Conservation (phyloP, 2,329 filamentous ascomycete species). For the Microdochium nivale region DNA sequence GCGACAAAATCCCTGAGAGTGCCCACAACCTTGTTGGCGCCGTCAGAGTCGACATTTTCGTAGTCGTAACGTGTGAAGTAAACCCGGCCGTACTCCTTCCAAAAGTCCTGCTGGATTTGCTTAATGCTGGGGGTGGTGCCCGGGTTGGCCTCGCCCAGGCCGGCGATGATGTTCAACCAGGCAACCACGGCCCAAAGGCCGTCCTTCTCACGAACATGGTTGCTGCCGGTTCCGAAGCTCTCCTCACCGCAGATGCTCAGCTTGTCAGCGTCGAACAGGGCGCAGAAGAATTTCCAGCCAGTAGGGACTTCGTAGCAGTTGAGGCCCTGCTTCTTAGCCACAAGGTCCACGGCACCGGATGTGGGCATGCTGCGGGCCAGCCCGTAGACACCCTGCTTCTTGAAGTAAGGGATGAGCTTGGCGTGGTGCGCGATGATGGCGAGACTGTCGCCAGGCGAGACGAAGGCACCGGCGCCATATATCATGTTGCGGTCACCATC, state of each 20-base stretch:
- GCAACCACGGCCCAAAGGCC: slow-evolving; percentile 95
- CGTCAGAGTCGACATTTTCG: slow-evolving; percentile 86
- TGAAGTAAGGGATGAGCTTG: slow-evolving; percentile 95
- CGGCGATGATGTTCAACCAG: slow-evolving; percentile 98
- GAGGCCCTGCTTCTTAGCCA: slow-evolving; percentile 88
- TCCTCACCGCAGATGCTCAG: slow-evolving; percentile 98
- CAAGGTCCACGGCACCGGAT: slow-evolving; percentile 87
- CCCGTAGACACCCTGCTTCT: slow-evolving; percentile 92
- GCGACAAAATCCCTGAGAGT: slow-evolving; percentile 73
- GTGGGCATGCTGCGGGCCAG: slow-evolving; percentile 97
- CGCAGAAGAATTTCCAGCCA: slow-evolving; percentile 99
- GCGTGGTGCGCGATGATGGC: slow-evolving; percentile 98
- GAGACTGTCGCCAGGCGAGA: slow-evolving; percentile 92
- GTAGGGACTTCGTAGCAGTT: slow-evolving; percentile 95
- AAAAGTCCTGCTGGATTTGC: slow-evolving; percentile 96
- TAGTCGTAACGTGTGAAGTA: slow-evolving; percentile 99
- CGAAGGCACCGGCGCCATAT: slow-evolving; percentile 92
- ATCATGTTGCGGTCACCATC: slow-evolving; percentile 99
- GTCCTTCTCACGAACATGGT: slow-evolving; percentile 99
- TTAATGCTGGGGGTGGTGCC: slow-evolving; percentile 82
- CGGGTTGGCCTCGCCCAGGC: slow-evolving; percentile 74
- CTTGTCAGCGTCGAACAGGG: slow-evolving; percentile 88
- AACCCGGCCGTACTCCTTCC: slow-evolving; percentile 88
- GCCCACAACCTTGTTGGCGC: slow-evolving; percentile 81
- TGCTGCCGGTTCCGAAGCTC: slow-evolving; percentile 94